Conservation (phyloP, 2,329 filamentous ascomycete genomes). For the Aspergillus eucalypticola region DNA sequence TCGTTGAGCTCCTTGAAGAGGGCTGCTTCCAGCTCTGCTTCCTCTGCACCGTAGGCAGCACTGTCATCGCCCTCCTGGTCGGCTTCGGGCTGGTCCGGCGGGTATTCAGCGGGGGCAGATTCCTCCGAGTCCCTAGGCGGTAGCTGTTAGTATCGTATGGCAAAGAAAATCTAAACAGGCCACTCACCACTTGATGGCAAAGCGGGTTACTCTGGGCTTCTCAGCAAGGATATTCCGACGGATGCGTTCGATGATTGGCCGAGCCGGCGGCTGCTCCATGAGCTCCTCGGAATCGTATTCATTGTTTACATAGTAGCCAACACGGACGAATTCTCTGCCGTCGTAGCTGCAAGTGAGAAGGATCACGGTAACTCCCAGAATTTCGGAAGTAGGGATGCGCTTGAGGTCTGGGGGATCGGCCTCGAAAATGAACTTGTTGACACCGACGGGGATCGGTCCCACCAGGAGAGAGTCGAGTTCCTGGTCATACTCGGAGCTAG, state of each 20-base stretch:
- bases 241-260: conserved; percentile 90
- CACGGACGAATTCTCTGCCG: conserved; percentile 91
- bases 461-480: conserved; percentile 96
- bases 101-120: conserved; percentile 91
- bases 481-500: conserved; percentile 92
- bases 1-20: conserved; percentile 55
- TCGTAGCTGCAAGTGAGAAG: conserved; percentile 96
- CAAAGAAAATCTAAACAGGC: background rate
- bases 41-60: conserved; percentile 86
- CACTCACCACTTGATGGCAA: conserved; percentile 95
- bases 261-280: conserved; percentile 82
- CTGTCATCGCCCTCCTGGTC: conserved; percentile 80
- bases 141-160: background rate
- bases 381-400: conserved; percentile 90
- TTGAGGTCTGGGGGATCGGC: conserved; percentile 87
- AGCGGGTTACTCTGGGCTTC: conserved; percentile 95
- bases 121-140: conserved; percentile 86
- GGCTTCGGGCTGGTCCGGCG: conserved; percentile 95
- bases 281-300: conserved; percentile 95
- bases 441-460: conserved; percentile 92
- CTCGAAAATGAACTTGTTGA: conserved; percentile 99
- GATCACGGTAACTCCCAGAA: conserved; percentile 95
- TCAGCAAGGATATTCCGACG: conserved; percentile 90
- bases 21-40: conserved; percentile 71
- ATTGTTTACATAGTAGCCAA: conserved; percentile 99